Percentiles rank a stretch among this genome's conserved stretches.
These are phyloP conservation scores for Pyrenochaeta sp. DNA, from an alignment of 2,329 filamentous ascomycete species.

Conservation along the genomic window DNA sequence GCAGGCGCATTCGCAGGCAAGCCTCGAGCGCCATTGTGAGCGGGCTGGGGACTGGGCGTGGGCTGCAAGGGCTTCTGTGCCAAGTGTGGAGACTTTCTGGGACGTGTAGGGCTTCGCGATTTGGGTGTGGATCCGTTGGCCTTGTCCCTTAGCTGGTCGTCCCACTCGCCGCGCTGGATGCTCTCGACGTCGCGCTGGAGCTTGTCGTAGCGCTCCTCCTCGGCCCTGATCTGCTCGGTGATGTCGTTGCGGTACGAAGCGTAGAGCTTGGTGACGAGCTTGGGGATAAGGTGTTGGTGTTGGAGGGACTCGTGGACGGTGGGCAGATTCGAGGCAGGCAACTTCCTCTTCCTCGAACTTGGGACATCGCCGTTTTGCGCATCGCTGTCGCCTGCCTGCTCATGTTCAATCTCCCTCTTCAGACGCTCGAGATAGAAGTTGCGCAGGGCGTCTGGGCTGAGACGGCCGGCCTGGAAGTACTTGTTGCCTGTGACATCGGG, in stretches of 20 bases:
- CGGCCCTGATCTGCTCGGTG: slow-evolving; percentile 74
- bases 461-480: slow-evolving; percentile 75
- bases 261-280: slow-evolving; percentile 77
- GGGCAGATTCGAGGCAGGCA: slow-evolving; percentile 67
- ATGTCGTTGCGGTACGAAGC: slow-evolving; percentile 74
- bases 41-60: slow-evolving; percentile 11
- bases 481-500: slow-evolving; percentile 73
- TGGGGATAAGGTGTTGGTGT: slow-evolving; percentile 73
- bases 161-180: slow-evolving; percentile 69
- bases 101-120: slow-evolving; percentile 33
- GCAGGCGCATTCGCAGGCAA: slow-evolving; percentile 14
- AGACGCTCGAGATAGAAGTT: slow-evolving; percentile 80
- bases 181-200: slow-evolving; percentile 74
- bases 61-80: slow-evolving; percentile 24
- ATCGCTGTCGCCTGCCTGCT: slow-evolving; percentile 58
- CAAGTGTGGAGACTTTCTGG: slow-evolving; percentile 36
- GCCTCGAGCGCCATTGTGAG: slow-evolving; percentile 18
- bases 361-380: slow-evolving; percentile 40
- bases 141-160: slow-evolving; percentile 51
- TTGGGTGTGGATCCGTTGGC: slow-evolving; percentile 29
- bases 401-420: slow-evolving; percentile 72
- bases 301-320: slow-evolving; percentile 72
- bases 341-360: slow-evolving; percentile 75
- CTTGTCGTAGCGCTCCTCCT: slow-evolving; percentile 72
- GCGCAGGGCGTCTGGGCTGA: slow-evolving; percentile 80